Conservation (phyloP, 202 grass and related monocot genomes). For the Carex sylvatica region DNA sequence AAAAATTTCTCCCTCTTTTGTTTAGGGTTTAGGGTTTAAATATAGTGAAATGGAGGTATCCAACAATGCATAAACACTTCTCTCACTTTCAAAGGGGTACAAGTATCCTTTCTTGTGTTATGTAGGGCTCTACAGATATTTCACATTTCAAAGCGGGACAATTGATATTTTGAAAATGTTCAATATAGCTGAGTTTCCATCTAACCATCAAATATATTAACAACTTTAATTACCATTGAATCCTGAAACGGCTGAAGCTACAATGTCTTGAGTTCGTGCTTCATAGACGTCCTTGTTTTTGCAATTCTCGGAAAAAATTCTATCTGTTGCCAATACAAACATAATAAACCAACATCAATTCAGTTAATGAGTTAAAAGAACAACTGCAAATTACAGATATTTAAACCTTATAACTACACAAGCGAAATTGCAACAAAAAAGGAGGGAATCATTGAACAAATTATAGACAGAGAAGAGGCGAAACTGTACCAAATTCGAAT, state of each 20-base stretch:
- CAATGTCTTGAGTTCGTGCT: conserved; percentile 71
- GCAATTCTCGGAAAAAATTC: conserved; percentile 67
- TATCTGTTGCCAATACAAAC: conserved; percentile 36
- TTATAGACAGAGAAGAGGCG: not conserved
- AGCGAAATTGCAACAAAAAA: not conserved
- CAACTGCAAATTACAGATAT: not conserved
- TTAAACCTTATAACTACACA: not conserved
- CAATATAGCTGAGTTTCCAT: too few species aligned
- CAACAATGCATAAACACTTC: too few species aligned
- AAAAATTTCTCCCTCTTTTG: not conserved
- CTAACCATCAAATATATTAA: not conserved
- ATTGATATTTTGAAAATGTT: too few species aligned
- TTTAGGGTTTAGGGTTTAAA: too few species aligned
- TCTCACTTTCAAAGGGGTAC: too few species aligned
- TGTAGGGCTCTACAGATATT: too few species aligned
- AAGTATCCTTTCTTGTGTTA: too few species aligned
- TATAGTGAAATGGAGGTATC: not conserved
- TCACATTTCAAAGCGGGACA: too few species aligned
- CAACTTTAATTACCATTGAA: conserved; percentile 58
- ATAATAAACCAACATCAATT: not conserved
- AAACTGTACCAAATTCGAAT: conserved; percentile 54
- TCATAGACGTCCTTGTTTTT: conserved; percentile 56
- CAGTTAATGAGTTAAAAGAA: not conserved
- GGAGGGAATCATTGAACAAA: not conserved
- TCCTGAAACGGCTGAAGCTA: conserved; percentile 63